Evolutionary conservation across 345 rosid genomes (phyloP), one percentile per base, ranked within the genome.

Genomic region (Erucastrum elatum): DNA sequence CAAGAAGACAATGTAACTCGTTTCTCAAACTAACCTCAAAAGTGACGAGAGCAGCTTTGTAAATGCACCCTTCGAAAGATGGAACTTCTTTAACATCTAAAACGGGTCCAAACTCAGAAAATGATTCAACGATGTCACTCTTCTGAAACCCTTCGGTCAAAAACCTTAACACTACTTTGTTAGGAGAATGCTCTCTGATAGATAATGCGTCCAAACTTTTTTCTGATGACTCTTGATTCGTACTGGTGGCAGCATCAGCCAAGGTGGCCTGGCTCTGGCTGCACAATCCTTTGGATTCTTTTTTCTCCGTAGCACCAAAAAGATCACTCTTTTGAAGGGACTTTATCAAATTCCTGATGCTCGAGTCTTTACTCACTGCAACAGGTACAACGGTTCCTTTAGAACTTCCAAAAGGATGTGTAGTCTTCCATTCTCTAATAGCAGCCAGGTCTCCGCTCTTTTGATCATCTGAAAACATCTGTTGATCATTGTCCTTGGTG

Each of bases 101-200:
- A 69, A 85, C 44, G 13, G 71, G 33, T 63, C 86, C 83, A 68
- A 81, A 75, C 46, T 25, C 6, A 1, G 67, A 12, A 8, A 85
- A 81, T 3, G 1, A 27, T 21, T 6, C 27, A 69, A 56, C 5
- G 10, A 83, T 83, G 30, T 64, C 30, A 2, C 25, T 58, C 39
- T 75, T 70, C 31, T 15, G 8, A 10, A 30, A 16, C 3, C 33
- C 3, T 37, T 26, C n/a, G 8, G 8, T 7, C 77, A 83, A 75
- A 76, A 83, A 81, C 71, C 86, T 78, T 58, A 83, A 41, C 33
- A 83, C 16, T 65, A 81, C 66, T 64, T 39, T 81, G 68, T 83
- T 77, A 68, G 61, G 66, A 25, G 63, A 53, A 58, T 46, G 39
- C 16, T 69, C 76, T 74, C 33, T 46, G 3, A 34, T n/a, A 53